A percentile compares a stretch with the other conserved stretches of the same genome.
Conservation (phyloP, 805 yeast species). For the Crinitomyces ghanaensis region DNA sequence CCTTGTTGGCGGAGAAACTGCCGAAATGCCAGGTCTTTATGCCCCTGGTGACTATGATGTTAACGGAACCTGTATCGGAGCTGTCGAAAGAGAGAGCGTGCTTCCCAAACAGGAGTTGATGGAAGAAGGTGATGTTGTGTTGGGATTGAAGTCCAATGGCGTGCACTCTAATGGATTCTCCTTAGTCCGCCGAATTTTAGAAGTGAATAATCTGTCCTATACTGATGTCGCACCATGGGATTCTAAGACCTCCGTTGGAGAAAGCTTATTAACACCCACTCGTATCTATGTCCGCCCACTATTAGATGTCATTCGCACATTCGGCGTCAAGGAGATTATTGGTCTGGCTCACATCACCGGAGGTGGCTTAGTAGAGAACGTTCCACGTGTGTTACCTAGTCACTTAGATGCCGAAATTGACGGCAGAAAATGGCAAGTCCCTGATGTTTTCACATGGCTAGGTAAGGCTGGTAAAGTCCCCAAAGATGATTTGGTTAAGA, state of each 20-base stretch:
- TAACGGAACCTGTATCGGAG: slow-evolving; percentile 98
- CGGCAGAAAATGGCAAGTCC: slow-evolving; percentile 69
- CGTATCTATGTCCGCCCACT: slow-evolving; percentile 89
- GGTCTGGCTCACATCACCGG: slow-evolving; percentile 98
- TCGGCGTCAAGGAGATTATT: slow-evolving; percentile 40
- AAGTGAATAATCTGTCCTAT: slow-evolving; percentile 60
- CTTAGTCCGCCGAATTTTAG: slow-evolving; percentile 82
- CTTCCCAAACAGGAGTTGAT: slow-evolving; percentile 61
- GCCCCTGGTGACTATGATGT: slow-evolving; percentile 93
- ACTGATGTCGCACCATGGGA: slow-evolving; percentile 81
- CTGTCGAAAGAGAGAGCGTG: slow-evolving; percentile 63
- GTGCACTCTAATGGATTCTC: slow-evolving; percentile 96
- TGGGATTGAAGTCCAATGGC: slow-evolving; percentile 88
- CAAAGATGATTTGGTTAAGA: slow-evolving; percentile 67
- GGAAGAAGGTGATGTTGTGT: slow-evolving; percentile 67
- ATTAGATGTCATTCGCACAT: slow-evolving; percentile 61
- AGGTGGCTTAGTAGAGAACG: slow-evolving; percentile 93
- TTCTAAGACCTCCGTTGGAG: slow-evolving; percentile 57
- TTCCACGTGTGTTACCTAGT: slow-evolving; percentile 87
- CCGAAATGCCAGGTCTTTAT: slow-evolving; percentile 99
- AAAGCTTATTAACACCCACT: slow-evolving; percentile 80
- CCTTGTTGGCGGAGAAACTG: slow-evolving; percentile 96
- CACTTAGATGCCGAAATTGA: slow-evolving; percentile 72
- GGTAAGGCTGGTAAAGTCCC: slow-evolving; percentile 90
- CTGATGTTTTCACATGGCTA: slow-evolving; percentile 87